These are phyloP conservation scores for Tarenaya hassleriana DNA, from an alignment of 345 rosid genomes.

Conservation along the genomic window DNA sequence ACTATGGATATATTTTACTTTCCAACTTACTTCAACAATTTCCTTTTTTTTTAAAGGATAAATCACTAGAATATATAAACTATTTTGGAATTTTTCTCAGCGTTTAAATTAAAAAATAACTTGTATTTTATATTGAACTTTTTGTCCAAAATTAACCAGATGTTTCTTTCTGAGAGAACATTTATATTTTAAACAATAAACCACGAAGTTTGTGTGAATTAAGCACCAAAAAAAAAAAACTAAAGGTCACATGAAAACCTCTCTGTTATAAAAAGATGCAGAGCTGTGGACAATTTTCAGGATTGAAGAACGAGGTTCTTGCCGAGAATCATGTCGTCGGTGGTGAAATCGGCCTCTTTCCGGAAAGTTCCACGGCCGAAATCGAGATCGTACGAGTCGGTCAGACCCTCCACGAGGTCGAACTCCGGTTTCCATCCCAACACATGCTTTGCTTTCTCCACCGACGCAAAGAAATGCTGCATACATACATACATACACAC, in stretches of 20 bases:
- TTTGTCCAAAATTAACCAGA: neutral
- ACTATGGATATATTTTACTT: too few species aligned
- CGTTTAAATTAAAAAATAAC: too few species aligned
- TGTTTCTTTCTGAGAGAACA: neutral
- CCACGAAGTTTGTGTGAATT: too few species aligned
- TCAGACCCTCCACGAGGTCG: conserved; percentile 80
- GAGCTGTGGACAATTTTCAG: conserved; percentile 27
- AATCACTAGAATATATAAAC: too few species aligned
- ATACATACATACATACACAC: conserved; percentile 18
- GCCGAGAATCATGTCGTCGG: conserved; percentile 81
- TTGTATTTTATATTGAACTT: too few species aligned
- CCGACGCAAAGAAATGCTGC: conserved; percentile 96
- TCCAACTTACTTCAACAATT: too few species aligned
- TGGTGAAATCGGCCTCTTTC: conserved; percentile 87
- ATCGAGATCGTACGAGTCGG: conserved; percentile 89
- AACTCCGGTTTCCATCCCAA: conserved; percentile 75
- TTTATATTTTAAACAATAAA: too few species aligned
- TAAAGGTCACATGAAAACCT: too few species aligned
- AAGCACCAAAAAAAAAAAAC: too few species aligned
- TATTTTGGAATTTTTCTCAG: too few species aligned
- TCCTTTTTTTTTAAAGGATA: too few species aligned
- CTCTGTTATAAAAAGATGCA: too few species aligned
- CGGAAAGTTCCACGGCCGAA: conserved; percentile 85
- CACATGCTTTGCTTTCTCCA: conserved; percentile 86
- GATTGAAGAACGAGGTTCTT: conserved; percentile 68